Percentiles rank a stretch among this genome's conserved stretches.
These are phyloP conservation scores for Phoma herbarum DNA, from an alignment of 2,329 filamentous ascomycete genomes.

Conservation along the genomic window DNA sequence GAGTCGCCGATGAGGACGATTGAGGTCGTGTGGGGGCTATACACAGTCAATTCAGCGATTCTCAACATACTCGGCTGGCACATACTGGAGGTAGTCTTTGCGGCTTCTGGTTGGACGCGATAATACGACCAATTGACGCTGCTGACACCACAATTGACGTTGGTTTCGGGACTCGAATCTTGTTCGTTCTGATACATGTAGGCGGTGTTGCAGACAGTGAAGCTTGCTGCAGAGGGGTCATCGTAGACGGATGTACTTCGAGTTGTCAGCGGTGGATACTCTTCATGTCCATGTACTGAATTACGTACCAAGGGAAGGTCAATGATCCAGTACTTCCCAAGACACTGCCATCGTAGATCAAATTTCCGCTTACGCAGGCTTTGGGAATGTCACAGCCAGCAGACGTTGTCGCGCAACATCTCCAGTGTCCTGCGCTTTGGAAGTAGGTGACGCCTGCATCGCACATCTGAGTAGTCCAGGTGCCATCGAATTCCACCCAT, in stretches of 20 bases:
- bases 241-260: slow-evolving; percentile 28
- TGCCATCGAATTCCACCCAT: slow-evolving; percentile 28
- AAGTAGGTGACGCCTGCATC: slow-evolving; percentile 34
- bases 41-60: neutral
- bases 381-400: slow-evolving; percentile 32
- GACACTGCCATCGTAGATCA: slow-evolving; percentile 28
- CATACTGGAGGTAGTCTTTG: slow-evolving; percentile 23
- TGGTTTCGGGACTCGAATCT: slow-evolving; percentile 34
- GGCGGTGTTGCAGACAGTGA: slow-evolving; percentile 37
- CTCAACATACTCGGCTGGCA: neutral
- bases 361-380: slow-evolving; percentile 34
- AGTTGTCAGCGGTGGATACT: neutral
- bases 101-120: slow-evolving; percentile 26
- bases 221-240: slow-evolving; percentile 26
- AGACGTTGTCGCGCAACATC: slow-evolving; percentile 35
- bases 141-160: slow-evolving; percentile 36
- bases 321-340: slow-evolving; percentile 7
- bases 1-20: slow-evolving; percentile 5
- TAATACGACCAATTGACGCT: slow-evolving; percentile 38
- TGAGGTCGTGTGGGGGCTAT: slow-evolving; percentile 5
- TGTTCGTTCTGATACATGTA: slow-evolving; percentile 37
- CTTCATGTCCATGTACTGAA: neutral
- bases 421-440: slow-evolving; percentile 28
- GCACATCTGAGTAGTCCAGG: slow-evolving; percentile 29
- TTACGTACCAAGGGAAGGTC: slow-evolving; percentile 26